phyloP scores from a whole-genome alignment of 2,329 filamentous ascomycete species.

The Epichloe sibirici region DNA sequence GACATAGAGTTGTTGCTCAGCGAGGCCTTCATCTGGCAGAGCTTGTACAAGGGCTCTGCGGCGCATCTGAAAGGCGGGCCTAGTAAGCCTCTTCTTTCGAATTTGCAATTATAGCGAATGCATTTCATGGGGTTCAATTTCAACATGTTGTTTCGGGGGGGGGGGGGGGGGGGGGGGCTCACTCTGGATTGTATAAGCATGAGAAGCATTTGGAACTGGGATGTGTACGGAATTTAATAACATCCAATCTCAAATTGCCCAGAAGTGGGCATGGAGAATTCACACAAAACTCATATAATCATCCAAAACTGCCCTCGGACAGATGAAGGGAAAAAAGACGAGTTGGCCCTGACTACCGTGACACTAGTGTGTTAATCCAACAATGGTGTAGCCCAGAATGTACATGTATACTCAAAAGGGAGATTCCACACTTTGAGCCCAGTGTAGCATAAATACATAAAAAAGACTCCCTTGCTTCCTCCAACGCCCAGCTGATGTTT shows the following conservation, averaged over 20 bases:
- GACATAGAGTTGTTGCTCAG: constrained; percentile 92
- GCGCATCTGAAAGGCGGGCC: constrained; percentile 62
- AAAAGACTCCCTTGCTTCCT: neutral
- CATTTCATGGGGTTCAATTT: too few species aligned
- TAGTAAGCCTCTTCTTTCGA: constrained; percentile 21
- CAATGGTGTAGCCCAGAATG: neutral
- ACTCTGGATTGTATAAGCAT: neutral
- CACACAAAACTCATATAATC: too few species aligned
- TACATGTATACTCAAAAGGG: too few species aligned
- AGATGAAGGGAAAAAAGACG: neutral
- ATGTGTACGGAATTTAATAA: neutral
- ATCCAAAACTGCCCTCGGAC: neutral
- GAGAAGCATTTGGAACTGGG: neutral
- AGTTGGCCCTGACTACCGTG: neutral
- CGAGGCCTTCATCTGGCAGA: constrained; percentile 98
- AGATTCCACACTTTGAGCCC: neutral
- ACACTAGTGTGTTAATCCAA: neutral
- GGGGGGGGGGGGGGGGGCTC: neutral
- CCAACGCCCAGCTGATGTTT: neutral
- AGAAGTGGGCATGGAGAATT: too few species aligned
- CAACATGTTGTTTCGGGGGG: neutral
- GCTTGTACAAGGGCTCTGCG: constrained; percentile 84
- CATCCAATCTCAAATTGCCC: too few species aligned
- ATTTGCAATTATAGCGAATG: constrained; percentile 22
- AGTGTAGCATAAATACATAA: neutral